Evolutionary conservation across 2,329 filamentous ascomycete species (phyloP).

Genomic region (Camptophora hylomeconis): DNA sequence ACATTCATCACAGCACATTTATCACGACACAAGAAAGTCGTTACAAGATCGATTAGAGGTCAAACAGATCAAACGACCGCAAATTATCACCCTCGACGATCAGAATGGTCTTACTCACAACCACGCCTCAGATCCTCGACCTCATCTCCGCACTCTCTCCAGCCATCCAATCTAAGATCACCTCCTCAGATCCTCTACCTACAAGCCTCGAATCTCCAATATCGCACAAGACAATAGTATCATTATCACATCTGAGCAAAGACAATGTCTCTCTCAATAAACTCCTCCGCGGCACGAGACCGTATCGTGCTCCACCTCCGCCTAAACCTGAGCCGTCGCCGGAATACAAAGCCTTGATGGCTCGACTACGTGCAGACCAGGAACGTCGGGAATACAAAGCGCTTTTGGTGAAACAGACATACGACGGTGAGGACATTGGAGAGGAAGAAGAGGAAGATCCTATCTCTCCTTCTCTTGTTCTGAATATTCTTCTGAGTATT

Average conservation of each 20-base stretch:
- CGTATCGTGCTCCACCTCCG: slow-evolving; percentile 69
- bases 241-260: slow-evolving; percentile 15
- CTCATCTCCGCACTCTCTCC: slow-evolving; percentile 26
- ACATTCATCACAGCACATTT: too few relatives aligned
- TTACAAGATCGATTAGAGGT: too few relatives aligned
- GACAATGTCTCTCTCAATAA: slow-evolving; percentile 46
- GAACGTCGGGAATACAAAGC: slow-evolving; percentile 71
- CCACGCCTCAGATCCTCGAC: slow-evolving; percentile 26
- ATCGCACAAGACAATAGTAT: slow-evolving; percentile 29
- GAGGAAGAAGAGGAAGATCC: slow-evolving; percentile 19
- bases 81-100: neutral
- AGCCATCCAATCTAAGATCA: neutral
- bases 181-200: slow-evolving; percentile 20
- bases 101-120: slow-evolving; percentile 29
- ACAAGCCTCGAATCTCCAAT: slow-evolving; percentile 22
- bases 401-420: slow-evolving; percentile 46
- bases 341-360: slow-evolving; percentile 82
- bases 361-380: slow-evolving; percentile 65
- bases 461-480: slow-evolving; percentile 47
- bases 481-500: slow-evolving; percentile 83
- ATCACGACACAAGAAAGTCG: too few relatives aligned
- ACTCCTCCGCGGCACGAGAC: slow-evolving; percentile 56
- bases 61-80: too few relatives aligned
- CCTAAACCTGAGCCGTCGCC: slow-evolving; percentile 65
- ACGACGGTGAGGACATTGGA: slow-evolving; percentile 29